Base-by-base conservation (phyloP, 129 eudicot genomes). In the Flaveria trinervia region DNA sequence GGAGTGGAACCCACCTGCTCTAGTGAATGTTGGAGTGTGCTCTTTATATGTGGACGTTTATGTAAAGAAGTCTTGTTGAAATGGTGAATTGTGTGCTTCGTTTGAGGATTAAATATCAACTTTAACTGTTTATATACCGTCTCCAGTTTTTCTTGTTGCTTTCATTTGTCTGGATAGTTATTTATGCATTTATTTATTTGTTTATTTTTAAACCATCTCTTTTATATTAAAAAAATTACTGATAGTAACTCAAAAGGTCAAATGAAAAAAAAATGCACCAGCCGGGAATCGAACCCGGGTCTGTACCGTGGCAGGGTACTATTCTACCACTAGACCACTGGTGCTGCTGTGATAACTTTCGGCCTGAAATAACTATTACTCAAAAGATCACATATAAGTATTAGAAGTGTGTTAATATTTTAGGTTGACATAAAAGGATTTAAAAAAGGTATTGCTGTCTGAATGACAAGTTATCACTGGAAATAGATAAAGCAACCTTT, bases 271-370 rank as follows among this genome's bases (percentile, higher is more conserved):
- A 0, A 1, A 12, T 90, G 96, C 96, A 88, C 91, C 93, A 88
- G 96, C 93, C 96, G 91, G 93, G 96, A 90, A 90, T 90, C 86
- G 91, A 90, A 90, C 89, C 93, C 96, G 92, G 97, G 96, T 92
- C 87, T 88, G 97, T 93, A 90, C 96, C 96, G 91, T 89, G 97
- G 96, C 96, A 92, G 92, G 92, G 92, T 92, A 92, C 92, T 92
- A 89, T 89, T 92, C 91, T 88, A 89, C 97, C 97, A 92, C 96
- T 89, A 89, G 97, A 87, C 97, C 97, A 92, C 97, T 92, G 95
- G 96, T 89, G 95, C 96, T 75, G 22, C 44, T 41, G 0, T 62
- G 18, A 0, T 2, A 1, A 1, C 9, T 45, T 44, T 30, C 36
- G 0, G 0, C 30, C 3, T 28, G 30, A 3, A 28, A 28, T 28